Percentiles rank a stretch among this genome's conserved stretches.
Evolutionary conservation across 768 basidiomycete genomes (phyloP).

Genomic region (Xerocomus potaroensis): DNA sequence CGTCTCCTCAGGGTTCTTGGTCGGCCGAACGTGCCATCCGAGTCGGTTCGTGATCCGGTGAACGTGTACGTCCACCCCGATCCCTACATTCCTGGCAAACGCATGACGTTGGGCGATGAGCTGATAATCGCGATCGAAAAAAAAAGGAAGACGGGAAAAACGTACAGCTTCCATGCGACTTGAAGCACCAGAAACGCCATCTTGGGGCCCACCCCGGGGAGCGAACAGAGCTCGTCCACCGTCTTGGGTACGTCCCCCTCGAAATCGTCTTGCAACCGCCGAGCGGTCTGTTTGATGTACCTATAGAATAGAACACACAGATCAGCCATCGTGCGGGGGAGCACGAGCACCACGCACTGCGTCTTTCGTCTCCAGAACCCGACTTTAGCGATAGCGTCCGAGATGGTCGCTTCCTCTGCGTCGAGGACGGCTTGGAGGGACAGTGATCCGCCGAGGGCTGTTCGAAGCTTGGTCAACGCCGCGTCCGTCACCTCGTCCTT

Average conservation of each 20-base stretch:
- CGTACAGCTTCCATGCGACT: constrained; percentile 79
- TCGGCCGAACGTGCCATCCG: constrained; percentile 85
- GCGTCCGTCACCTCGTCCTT: constrained; percentile 87
- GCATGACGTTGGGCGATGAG: too few species aligned
- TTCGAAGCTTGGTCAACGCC: constrained; percentile 71
- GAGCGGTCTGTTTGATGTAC: constrained; percentile 72
- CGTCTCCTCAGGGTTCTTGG: constrained; percentile 86
- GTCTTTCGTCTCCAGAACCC: constrained; percentile 93
- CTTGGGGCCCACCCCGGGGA: constrained; percentile 93
- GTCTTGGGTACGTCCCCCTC: constrained; percentile 86
- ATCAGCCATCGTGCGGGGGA: too few species aligned
- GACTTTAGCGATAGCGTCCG: constrained; percentile 79
- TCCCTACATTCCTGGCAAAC: constrained; percentile 87
- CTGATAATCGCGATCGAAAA: too few species aligned
- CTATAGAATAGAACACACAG: too few species aligned
- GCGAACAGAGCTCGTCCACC: constrained; percentile 78
- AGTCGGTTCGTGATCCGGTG: constrained; percentile 92
- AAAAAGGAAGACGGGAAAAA: background rate
- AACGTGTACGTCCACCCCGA: constrained; percentile 95
- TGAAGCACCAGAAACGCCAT: constrained; percentile 90
- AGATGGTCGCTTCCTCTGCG: constrained; percentile 59
- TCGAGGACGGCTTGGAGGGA: constrained; percentile 65
- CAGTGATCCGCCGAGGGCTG: constrained; percentile 73
- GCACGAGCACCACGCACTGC: constrained; percentile 48
- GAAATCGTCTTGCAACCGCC: constrained; percentile 64